Base-by-base conservation (phyloP, 495 filamentous ascomycete genomes). In the Hypoxylon subgilvum region DNA sequence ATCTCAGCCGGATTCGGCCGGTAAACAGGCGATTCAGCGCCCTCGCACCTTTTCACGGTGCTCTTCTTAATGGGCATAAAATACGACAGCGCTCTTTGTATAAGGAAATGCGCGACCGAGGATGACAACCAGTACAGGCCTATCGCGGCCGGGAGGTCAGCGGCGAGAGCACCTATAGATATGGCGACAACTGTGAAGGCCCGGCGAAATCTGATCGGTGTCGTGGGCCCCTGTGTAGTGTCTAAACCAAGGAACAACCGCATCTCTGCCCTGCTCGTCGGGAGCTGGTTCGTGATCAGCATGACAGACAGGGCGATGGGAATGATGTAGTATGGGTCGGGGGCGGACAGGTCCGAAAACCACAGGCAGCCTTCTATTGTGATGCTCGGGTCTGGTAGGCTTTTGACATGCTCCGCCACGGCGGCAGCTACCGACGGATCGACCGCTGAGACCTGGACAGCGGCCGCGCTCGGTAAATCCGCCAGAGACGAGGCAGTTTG, bases 291-390 rank as follows among this genome's bases (percentile, higher is more conserved):
- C 4, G 64, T 44, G 16, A 84, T 66, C 4, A 87, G 52, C 16
- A 74, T 44, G 5, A 66, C 74, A 1, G 80, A 83, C 12, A 92
- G 72, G 0, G 81, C 57, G 12, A 82, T 56, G 0, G 91, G 89
- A 0, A 97, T 78, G 16, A 84, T 58, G n/a, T 84, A 76, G 18
- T 81, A 79, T 1, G 89, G 82, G 67, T 97, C 92, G 17, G 87
- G 75, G 4, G 74, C 76, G 10, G 86, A 76, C 4, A 97, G 82
- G 71, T 96, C 82, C 3, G 82, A 79, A 67, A 94, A 92, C 91
- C 91, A 97, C 5, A 91, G 76, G 2, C 82, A 82, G 8, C 92
- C 92, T 57, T 90, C 92, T 1, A 72, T 74, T 0, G 80, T 79
- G 4, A 93, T 66, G 17, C 78, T 74, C 0, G 82, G 80, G 60